A percentile compares a stretch with the other conserved stretches of the same genome.
Evolutionary conservation across 345 rosid genomes (phyloP).

Genomic region (Streptanthus diversifolius): DNA sequence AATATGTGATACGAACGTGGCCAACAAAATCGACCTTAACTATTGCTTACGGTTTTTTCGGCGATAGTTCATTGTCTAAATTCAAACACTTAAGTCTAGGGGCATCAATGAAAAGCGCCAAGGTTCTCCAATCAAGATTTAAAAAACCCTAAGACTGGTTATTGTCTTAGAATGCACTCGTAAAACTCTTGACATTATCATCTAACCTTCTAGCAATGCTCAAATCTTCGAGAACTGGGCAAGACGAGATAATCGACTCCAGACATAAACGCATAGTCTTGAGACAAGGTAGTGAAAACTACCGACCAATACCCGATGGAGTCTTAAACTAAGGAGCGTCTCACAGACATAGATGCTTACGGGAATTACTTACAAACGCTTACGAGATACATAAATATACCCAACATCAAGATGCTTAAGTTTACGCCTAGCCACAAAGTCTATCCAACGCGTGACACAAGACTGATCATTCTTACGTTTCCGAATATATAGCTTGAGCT

Average conservation of each 20-base stretch:
- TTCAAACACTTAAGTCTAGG: constrained; percentile 8
- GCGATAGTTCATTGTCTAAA: neutral
- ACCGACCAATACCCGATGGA: neutral
- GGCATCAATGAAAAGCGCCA: neutral
- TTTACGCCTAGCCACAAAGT: neutral
- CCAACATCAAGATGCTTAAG: constrained; percentile 4
- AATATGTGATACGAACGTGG: neutral
- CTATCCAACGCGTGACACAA: neutral
- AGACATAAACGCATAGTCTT: neutral
- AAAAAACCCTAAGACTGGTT: neutral
- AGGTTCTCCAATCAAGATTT: neutral
- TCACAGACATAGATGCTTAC: neutral
- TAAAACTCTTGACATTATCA: neutral
- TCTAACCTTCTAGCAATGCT: neutral
- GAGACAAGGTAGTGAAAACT: neutral
- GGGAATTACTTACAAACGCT: neutral
- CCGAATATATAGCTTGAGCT: neutral
- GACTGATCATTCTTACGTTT: neutral
- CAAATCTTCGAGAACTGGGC: neutral
- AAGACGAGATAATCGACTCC: neutral
- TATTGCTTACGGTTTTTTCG: neutral
- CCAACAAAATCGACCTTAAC: neutral
- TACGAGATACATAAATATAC: neutral
- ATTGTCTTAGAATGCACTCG: neutral
- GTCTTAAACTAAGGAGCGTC: neutral